These are phyloP conservation scores for Oryza longistaminata DNA, from an alignment of 176 grass and related monocot genomes.

Conservation along the genomic window DNA sequence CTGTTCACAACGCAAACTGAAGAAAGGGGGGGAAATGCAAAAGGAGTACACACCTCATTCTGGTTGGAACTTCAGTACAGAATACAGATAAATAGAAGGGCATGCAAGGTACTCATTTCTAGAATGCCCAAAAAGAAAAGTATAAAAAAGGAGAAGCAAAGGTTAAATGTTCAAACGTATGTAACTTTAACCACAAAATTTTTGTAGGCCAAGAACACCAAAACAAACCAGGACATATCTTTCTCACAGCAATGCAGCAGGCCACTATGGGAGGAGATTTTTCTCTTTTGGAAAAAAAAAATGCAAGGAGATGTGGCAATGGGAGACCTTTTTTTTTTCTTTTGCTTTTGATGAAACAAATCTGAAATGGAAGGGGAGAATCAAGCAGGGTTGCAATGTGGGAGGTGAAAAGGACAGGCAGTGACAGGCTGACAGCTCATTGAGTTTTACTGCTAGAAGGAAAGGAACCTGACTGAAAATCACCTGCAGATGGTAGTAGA, in stretches of 20 bases:
- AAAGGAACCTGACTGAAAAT: constrained; percentile 20
- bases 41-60: constrained; percentile 1
- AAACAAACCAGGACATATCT: neutral
- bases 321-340: neutral
- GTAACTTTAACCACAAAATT: neutral
- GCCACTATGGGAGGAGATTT: too few relatives aligned
- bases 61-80: neutral
- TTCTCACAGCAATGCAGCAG: neutral
- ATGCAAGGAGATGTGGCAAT: neutral
- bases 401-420: neutral
- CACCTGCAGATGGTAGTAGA: neutral
- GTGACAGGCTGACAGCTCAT: neutral
- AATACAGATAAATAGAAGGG: neutral
- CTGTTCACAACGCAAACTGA: neutral
- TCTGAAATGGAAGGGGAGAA: neutral
- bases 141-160: neutral
- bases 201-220: neutral
- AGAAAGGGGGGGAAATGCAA: constrained; percentile 1
- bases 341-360: neutral
- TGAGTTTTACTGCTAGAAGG: neutral
- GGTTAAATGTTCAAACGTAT: neutral
- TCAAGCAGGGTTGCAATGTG: neutral
- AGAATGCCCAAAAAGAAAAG: neutral
- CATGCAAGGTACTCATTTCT: neutral
- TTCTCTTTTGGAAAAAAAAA: neutral